Evolutionary conservation across 148 eudicot species (phyloP).

Genomic region (Dysphania ambrosioides): DNA sequence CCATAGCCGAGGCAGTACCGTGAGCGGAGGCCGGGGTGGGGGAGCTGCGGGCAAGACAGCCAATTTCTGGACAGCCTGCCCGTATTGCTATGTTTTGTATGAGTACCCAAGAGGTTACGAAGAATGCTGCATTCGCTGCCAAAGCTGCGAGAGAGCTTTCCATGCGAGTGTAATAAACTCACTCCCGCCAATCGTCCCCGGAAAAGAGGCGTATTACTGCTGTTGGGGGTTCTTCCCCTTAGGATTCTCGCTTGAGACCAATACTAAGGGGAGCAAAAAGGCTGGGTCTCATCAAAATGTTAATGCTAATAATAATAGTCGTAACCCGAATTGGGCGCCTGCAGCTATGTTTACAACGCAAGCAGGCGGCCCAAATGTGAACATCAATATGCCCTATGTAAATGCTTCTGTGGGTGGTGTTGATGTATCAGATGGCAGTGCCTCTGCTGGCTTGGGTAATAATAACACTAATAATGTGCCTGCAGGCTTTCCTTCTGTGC

Average conservation of each 20-base stretch:
- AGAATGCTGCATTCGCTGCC: constrained; percentile 67
- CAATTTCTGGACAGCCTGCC: constrained; percentile 87
- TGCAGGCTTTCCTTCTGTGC: constrained; percentile 13
- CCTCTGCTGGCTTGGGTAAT: constrained; percentile 12
- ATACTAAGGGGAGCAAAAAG: constrained; percentile 12
- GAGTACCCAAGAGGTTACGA: constrained; percentile 60
- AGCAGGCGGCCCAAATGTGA: constrained; percentile 18
- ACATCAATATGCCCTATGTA: too few species aligned
- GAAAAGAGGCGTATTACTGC: constrained; percentile 81
- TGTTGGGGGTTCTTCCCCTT: constrained; percentile 90
- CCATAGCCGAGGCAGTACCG: not conserved
- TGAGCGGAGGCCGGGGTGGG: too few species aligned
- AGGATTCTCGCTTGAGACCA: constrained; percentile 41
- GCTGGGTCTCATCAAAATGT: constrained; percentile 6
- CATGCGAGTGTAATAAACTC: constrained; percentile 51
- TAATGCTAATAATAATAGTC: too few species aligned
- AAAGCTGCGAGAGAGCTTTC: constrained; percentile 68
- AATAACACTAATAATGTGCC: not conserved
- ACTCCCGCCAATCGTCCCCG: constrained; percentile 70
- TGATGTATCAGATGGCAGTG: constrained; percentile 30
- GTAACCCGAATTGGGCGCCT: constrained; percentile 53
- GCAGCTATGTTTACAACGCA: constrained; percentile 30
- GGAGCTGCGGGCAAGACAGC: not conserved
- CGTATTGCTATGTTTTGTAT: constrained; percentile 72
- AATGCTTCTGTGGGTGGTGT: constrained; percentile 13